phyloP scores from a whole-genome alignment of 768 basidiomycete genomes.

The Naganishia onofrii region DNA sequence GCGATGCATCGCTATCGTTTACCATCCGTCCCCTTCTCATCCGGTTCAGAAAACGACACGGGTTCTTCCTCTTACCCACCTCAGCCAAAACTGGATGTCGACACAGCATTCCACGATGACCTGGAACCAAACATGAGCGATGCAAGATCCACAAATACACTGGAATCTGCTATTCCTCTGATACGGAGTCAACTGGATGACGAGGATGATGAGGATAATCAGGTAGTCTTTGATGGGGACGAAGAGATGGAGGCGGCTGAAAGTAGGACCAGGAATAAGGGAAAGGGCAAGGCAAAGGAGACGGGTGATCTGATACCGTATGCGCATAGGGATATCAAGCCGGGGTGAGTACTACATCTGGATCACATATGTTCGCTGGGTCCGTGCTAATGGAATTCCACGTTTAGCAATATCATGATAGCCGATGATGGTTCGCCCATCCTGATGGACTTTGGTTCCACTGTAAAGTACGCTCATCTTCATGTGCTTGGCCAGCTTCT shows the following conservation, averaged over 20 bases:
- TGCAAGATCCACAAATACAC: conserved; percentile 1
- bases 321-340: conserved; percentile 95
- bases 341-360: conserved; percentile 65
- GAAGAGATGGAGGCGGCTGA: conserved; percentile 60
- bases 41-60: conserved; percentile 23
- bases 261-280: conserved; percentile 48
- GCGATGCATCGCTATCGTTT: conserved; percentile 89
- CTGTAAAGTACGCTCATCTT: conserved; percentile 58
- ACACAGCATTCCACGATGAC: conserved; percentile 16
- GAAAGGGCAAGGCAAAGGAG: conserved; percentile 37
- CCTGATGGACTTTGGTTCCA: conserved; percentile 97
- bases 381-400: background rate
- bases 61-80: conserved; percentile 31
- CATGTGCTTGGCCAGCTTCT: background rate
- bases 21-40: conserved; percentile 54
- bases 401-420: conserved; percentile 90
- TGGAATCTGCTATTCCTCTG: conserved; percentile 15
- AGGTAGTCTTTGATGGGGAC: conserved; percentile 75
- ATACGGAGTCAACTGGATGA: conserved; percentile 55
- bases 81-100: conserved; percentile 36
- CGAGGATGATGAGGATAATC: conserved; percentile 63
- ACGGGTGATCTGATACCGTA: conserved; percentile 70
- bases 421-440: conserved; percentile 85
- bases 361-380: background rate
- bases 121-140: conserved; percentile 28